Conservation (phyloP, 768 basidiomycete genomes). For the Leccinum uliginosum region DNA sequence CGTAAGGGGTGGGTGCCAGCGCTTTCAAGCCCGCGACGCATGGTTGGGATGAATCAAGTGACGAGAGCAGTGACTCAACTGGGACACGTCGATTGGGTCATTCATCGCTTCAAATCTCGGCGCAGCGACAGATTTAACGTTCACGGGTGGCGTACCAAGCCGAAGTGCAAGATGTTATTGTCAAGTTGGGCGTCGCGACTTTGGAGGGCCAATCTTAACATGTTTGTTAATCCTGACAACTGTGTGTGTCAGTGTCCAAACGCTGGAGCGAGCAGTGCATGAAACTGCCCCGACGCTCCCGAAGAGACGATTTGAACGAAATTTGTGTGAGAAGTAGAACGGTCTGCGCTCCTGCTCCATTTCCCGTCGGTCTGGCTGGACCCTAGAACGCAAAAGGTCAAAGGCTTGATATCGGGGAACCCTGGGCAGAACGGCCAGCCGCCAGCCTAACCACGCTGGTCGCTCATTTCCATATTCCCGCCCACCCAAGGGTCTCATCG, state of each 20-base stretch:
- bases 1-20: slow-evolving; percentile 16
- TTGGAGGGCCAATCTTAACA: not conserved
- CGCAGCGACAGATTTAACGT: not conserved
- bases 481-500: not conserved
- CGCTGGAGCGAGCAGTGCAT: not conserved
- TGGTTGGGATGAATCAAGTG: not conserved
- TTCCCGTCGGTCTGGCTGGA: not conserved
- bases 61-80: not conserved
- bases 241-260: slow-evolving; percentile 4
- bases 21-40: not conserved
- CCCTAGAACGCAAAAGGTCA: not conserved
- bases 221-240: not conserved
- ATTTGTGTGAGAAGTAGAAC: slow-evolving; percentile 14
- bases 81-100: not conserved
- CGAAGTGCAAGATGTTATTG: not conserved
- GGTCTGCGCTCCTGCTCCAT: not conserved
- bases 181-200: not conserved
- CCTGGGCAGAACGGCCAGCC: not conserved
- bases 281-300: not conserved
- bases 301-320: slow-evolving; percentile 16
- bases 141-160: not conserved
- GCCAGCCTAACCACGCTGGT: not conserved
- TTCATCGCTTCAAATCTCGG: not conserved
- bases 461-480: not conserved
- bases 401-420: not conserved